These are phyloP conservation scores for Candida sp. DNA, from an alignment of 1,139 yeast species.

Conservation along the genomic window DNA sequence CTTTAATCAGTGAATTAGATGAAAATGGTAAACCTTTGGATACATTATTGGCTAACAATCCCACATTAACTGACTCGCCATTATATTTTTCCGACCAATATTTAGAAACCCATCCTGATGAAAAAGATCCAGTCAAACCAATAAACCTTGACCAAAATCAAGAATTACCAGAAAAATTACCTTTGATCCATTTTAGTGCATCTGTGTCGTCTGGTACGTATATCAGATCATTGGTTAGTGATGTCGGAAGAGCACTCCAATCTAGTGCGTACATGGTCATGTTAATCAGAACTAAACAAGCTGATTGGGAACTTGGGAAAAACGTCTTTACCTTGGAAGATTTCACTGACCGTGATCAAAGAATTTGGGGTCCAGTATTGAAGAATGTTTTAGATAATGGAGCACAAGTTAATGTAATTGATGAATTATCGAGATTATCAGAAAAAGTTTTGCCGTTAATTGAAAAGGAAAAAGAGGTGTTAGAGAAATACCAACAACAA, in stretches of 20 bases:
- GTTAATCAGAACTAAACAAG: constrained; percentile 70
- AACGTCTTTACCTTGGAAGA: constrained; percentile 69
- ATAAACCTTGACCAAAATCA: constrained; percentile 19
- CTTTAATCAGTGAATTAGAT: constrained; percentile 48
- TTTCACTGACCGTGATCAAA: constrained; percentile 54
- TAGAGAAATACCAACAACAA: constrained; percentile 32
- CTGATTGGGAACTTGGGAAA: constrained; percentile 74
- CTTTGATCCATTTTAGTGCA: constrained; percentile 68
- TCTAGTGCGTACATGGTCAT: constrained; percentile 90
- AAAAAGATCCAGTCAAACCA: constrained; percentile 30
- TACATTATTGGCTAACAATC: constrained; percentile 46
- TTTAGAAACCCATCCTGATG: constrained; percentile 34
- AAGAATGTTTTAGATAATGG: constrained; percentile 43
- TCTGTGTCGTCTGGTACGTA: constrained; percentile 95
- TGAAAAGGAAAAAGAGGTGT: constrained; percentile 54
- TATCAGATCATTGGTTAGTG: constrained; percentile 86
- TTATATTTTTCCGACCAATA: constrained; percentile 58
- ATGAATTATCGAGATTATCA: constrained; percentile 17
- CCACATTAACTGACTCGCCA: constrained; percentile 62
- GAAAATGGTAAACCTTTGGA: constrained; percentile 51
- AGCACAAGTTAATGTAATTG: constrained; percentile 21
- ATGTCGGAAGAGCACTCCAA: constrained; percentile 77
- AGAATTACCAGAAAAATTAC: constrained; percentile 37
- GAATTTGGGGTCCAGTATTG: constrained; percentile 69
- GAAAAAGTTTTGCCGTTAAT: constrained; percentile 24